Evolutionary conservation across 139 green algal species (phyloP), one percentile per base, ranked within the genome.

Genomic region (Picochlorum sp.): DNA sequence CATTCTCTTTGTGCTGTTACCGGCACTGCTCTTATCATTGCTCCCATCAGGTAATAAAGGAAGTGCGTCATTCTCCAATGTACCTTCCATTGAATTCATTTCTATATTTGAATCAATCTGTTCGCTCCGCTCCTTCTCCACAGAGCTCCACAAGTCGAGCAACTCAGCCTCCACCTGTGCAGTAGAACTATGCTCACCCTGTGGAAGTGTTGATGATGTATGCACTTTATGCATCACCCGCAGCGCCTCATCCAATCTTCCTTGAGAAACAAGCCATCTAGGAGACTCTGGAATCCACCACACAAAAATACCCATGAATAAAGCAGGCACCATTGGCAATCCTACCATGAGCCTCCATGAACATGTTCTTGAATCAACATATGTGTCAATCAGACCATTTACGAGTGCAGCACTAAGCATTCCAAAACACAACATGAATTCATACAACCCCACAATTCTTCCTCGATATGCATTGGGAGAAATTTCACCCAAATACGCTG

Each of bases 401-500:
- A 79, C 67, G 14, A 90, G 56, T 4, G 73, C 57, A 2, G 85
- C 70, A 0, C 50, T 20, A 60, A 95, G 75, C 82, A 91, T 91
- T 72, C 88, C 88, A 2, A 80, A 31, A 20, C 82, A 88, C 31
- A 94, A 72, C 81, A 90, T 79, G 21, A 92, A 68, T 80, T 91
- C 83, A 26, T 84, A 86, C 16, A 77, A 57, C 50, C 82, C 76
- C 34, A 91, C 83, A 20, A 90, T 68, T 8, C 75, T 68, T 0
- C 85, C 85, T 23, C 85, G 60, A 58, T 45, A 37, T 21, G 57
- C 44, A 14, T 68, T 81, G 13, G 87, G 88, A 4, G 88, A 80
- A 44, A 94, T 67, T 74, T 95, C 88, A 6, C 80, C 87, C 34
- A 95, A 72, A 72, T 94, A 95, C 2, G 82, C 72, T 24, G 87